Evolutionary conservation across 805 yeast genomes (phyloP).

Genomic region (Nematodospora valgi): DNA sequence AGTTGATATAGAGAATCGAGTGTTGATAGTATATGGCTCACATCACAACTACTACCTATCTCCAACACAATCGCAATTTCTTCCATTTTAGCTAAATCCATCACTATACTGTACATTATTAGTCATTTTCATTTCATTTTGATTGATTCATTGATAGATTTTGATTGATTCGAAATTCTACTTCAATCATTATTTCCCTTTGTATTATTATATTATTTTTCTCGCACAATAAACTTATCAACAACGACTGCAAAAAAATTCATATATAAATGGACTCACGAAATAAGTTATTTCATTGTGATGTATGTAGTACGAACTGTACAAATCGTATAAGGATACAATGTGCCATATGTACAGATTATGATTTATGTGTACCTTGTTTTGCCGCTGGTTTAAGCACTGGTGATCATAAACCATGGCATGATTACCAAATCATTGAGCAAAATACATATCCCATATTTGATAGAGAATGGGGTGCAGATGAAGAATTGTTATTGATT

Average conservation of each 20-base stretch:
- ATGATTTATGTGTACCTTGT: constrained; percentile 97
- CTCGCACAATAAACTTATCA: neutral
- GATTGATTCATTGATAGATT: constrained; percentile 8
- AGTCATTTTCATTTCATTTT: constrained; percentile 5
- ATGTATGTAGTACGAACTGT: constrained; percentile 94
- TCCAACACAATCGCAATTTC: neutral
- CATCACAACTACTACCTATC: too few species aligned
- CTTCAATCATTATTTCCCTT: neutral
- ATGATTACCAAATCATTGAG: constrained; percentile 86
- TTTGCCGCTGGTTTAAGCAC: constrained; percentile 80
- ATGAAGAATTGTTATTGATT: constrained; percentile 83
- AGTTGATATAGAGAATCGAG: too few species aligned
- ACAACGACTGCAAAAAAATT: constrained; percentile 1
- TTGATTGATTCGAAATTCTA: constrained; percentile 6
- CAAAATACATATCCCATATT: constrained; percentile 94
- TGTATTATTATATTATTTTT: constrained; percentile 3
- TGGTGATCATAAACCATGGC: constrained; percentile 90
- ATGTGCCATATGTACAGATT: constrained; percentile 91
- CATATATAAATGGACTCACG: constrained; percentile 30
- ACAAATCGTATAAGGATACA: constrained; percentile 86
- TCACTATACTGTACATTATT: constrained; percentile 1
- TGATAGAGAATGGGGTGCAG: constrained; percentile 95
- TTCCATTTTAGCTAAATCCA: neutral
- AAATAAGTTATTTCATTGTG: constrained; percentile 70
- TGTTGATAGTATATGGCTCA: too few species aligned